Base-by-base conservation (phyloP, 768 basidiomycete species). In the Panaeolus papilionaceus region DNA sequence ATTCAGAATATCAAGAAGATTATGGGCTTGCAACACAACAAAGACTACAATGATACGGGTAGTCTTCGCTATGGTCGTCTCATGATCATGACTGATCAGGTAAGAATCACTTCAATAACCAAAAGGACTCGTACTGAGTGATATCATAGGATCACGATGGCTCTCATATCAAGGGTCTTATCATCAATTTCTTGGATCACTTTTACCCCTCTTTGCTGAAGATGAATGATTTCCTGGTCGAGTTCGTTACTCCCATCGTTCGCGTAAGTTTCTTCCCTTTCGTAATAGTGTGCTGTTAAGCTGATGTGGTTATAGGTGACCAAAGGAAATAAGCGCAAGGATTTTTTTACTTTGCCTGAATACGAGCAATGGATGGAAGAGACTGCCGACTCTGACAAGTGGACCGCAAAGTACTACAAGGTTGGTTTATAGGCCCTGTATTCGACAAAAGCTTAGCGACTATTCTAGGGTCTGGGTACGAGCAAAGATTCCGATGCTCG, bases 11-110 rank as follows among this genome's bases (percentile, higher is more conserved):
- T 99, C 85, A 97, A 96, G 87, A 94, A 98, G 82, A 99, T 99
- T 73, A 89, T 99, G 85, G 98, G 98, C 4, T 80, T 99, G 65
- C 95, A 96, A 76, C 95, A 98, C 75, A 94, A 92, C 75, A 96
- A 96, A 79, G 91, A 92, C 70, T 99, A 99, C 79, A 81, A 81
- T 44, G 86, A 84, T 63, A 80, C 87, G 16, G 72, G 79, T 18
- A 90, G 86, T 70, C 79, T 99, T 73, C 89, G 98, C 33, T 99
- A 99, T 74, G 98, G 98, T 1, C 89, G 91, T 63, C 77, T 99
- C 62, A 99, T 99, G 98, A 94, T 99, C 72, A 99, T 99, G 98
- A 95, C 98, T 4, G 98, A 99, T 91, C 97, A 98, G 88, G 96
- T 95, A 64, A 61, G 86, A 78, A 18, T 10, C 9, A 47, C 44